phyloP scores from a whole-genome alignment of 805 yeast species.

The Candida koratica region DNA sequence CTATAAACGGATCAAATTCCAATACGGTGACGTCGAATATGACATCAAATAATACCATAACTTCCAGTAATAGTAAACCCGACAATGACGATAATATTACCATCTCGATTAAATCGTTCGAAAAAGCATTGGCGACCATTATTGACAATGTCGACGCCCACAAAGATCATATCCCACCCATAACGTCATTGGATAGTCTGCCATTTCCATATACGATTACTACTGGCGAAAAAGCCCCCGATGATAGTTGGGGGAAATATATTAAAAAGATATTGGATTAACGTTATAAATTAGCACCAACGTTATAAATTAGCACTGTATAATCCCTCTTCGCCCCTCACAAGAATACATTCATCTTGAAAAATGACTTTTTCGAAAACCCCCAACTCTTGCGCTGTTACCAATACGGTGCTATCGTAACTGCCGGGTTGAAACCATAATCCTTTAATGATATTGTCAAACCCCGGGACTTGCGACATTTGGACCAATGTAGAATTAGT shows the following conservation, averaged over 20 bases:
- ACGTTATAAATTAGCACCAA: constrained; percentile 33
- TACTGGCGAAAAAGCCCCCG: constrained; percentile 20
- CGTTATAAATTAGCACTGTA: constrained; percentile 35
- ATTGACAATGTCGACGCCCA: constrained; percentile 50
- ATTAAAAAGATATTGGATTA: constrained; percentile 42
- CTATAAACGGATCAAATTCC: constrained; percentile 15
- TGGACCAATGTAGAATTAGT: constrained; percentile 37
- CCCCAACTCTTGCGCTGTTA: constrained; percentile 36
- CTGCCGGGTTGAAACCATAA: constrained; percentile 88
- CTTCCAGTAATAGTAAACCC: neutral
- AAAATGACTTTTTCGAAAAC: constrained; percentile 30
- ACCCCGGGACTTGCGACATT: constrained; percentile 38
- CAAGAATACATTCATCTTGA: constrained; percentile 67
- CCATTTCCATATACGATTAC: constrained; percentile 56
- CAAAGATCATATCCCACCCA: constrained; percentile 71
- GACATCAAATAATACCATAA: constrained; percentile 9
- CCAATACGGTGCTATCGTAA: constrained; percentile 50
- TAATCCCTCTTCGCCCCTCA: constrained; percentile 56
- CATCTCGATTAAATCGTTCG: constrained; percentile 37
- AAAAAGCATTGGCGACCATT: constrained; percentile 42
- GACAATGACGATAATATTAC: constrained; percentile 12
- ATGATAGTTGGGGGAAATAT: constrained; percentile 40
- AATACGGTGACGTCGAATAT: constrained; percentile 1
- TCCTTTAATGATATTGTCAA: constrained; percentile 43
- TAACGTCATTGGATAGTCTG: constrained; percentile 57